These are phyloP conservation scores for Moricandia arvensis DNA, from an alignment of 345 rosid species.

Conservation along the genomic window DNA sequence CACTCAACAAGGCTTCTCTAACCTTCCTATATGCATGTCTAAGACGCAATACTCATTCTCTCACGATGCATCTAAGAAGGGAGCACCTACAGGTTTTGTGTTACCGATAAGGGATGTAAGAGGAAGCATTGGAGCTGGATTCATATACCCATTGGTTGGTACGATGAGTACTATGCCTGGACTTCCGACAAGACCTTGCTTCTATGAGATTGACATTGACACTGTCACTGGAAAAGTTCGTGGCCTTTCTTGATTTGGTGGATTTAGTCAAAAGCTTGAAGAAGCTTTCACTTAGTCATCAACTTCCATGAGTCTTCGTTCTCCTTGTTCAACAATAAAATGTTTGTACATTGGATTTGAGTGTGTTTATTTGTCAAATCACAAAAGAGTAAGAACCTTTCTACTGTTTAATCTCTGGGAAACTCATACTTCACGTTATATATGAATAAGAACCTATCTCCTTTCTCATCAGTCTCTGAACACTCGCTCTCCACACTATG, in stretches of 20 bases:
- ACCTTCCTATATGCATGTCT: slow-evolving; percentile 97
- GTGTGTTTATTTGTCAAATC: not conserved
- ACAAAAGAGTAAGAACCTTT: not conserved
- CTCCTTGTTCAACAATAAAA: slow-evolving; percentile 22
- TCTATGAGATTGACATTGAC: slow-evolving; percentile 86
- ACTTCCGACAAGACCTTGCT: slow-evolving; percentile 96
- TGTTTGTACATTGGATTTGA: slow-evolving; percentile 16
- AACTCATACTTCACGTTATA: not conserved
- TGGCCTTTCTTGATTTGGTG: slow-evolving; percentile 65
- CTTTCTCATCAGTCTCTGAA: not conserved
- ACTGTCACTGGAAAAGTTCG: slow-evolving; percentile 77
- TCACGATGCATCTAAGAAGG: slow-evolving; percentile 72
- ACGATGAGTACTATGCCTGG: slow-evolving; percentile 99
- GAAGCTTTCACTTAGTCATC: not conserved
- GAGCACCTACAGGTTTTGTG: slow-evolving; percentile 81
- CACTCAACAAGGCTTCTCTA: slow-evolving; percentile 79
- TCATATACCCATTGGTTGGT: slow-evolving; percentile 93
- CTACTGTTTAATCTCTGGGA: not conserved
- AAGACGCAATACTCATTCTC: slow-evolving; percentile 97
- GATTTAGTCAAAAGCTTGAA: slow-evolving; percentile 2
- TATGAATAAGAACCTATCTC: not conserved
- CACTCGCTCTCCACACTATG: not conserved
- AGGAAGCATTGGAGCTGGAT: slow-evolving; percentile 97
- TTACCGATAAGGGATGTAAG: slow-evolving; percentile 90
- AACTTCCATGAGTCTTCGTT: not conserved